phyloP scores from a whole-genome alignment of 2,329 filamentous ascomycete genomes.

The Ceratocystis ficicola region DNA sequence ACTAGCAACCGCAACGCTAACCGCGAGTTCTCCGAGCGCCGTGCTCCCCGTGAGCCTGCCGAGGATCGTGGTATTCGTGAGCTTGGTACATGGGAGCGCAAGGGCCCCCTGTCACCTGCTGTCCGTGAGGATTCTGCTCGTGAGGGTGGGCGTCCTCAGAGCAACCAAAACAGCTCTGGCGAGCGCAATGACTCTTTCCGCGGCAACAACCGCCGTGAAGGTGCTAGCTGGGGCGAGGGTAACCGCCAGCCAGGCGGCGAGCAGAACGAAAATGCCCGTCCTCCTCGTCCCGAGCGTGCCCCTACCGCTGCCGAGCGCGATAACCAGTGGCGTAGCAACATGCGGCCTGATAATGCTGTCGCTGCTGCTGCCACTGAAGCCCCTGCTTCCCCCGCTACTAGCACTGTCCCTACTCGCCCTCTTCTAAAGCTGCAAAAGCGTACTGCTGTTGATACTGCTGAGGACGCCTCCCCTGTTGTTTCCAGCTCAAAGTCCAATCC shows the following conservation, averaged over 20 bases:
- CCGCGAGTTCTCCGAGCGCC: constrained; percentile 39
- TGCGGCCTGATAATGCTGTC: constrained; percentile 62
- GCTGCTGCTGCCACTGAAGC: constrained; percentile 51
- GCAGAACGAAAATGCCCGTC: constrained; percentile 64
- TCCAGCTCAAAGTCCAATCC: constrained; percentile 74
- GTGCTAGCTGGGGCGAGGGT: constrained; percentile 65
- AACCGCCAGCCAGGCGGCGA: constrained; percentile 43
- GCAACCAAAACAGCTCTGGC: constrained; percentile 33
- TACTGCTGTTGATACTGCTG: constrained; percentile 64
- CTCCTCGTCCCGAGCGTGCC: constrained; percentile 61
- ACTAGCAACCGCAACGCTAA: constrained; percentile 32
- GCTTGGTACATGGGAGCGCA: constrained; percentile 87
- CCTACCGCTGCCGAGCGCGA: constrained; percentile 86
- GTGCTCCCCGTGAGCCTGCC: constrained; percentile 43
- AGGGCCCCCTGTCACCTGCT: constrained; percentile 72
- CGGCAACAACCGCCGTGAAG: constrained; percentile 54
- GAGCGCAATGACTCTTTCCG: constrained; percentile 46
- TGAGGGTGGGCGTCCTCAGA: constrained; percentile 43
- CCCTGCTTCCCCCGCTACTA: constrained; percentile 41
- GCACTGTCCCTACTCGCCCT: constrained; percentile 50
- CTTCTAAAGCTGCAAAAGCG: constrained; percentile 82
- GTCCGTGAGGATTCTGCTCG: constrained; percentile 44
- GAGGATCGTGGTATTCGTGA: constrained; percentile 69
- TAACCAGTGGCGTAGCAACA: constrained; percentile 81
- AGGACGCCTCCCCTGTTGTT: constrained; percentile 38